Conservation (phyloP, 441 rosid genomes). For the Eruca vesicaria region DNA sequence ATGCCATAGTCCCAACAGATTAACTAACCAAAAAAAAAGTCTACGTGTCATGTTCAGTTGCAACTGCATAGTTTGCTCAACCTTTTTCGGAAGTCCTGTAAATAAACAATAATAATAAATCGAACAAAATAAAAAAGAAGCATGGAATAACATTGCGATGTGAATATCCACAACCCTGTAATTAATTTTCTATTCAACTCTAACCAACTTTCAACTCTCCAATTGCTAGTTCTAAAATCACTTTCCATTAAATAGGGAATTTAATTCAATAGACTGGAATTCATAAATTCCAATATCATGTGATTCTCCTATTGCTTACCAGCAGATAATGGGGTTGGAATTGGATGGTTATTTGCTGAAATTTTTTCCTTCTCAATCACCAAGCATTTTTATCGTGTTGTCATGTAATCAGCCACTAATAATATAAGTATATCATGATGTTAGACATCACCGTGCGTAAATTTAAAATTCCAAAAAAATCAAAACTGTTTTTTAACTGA, state of each 20-base stretch:
- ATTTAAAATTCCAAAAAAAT: neutral
- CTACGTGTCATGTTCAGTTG: slow-evolving; percentile 29
- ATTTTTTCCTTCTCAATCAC: neutral
- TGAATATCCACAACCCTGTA: slow-evolving; percentile 26
- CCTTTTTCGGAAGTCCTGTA: neutral
- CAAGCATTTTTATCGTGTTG: neutral
- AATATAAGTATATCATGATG: neutral
- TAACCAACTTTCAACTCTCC: slow-evolving; percentile 37
- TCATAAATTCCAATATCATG: neutral
- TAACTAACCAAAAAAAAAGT: neutral
- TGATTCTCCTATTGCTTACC: slow-evolving; percentile 3
- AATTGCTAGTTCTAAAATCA: slow-evolving; percentile 27
- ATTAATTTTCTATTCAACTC: slow-evolving; percentile 20
- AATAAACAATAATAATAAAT: slow-evolving; percentile 3
- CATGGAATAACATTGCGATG: slow-evolving; percentile 7
- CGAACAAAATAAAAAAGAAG: slow-evolving; percentile 4
- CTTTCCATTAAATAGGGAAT: slow-evolving; percentile 17
- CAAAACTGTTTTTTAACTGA: neutral
- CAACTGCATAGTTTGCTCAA: slow-evolving; percentile 36
- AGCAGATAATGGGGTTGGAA: neutral
- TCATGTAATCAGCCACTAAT: neutral
- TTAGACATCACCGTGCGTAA: neutral
- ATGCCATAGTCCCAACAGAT: slow-evolving; percentile 29
- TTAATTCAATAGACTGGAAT: neutral
- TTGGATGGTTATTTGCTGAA: neutral